phyloP scores from a whole-genome alignment of 148 eudicot species.

The Dianthus caryophyllus region DNA sequence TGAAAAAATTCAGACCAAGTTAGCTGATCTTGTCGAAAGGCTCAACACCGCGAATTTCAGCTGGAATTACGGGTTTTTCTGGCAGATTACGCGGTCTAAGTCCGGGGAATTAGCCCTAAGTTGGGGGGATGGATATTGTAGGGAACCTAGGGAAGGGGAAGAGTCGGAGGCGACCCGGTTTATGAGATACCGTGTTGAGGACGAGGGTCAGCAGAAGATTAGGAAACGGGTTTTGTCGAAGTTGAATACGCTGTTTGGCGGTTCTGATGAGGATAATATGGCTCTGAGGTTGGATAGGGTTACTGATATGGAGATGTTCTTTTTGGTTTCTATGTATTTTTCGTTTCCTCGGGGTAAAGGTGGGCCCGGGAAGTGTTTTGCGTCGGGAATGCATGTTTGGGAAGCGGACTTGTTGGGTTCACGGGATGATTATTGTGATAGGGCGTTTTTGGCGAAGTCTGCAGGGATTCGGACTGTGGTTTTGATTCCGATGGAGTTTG shows the following conservation, averaged over 20 bases:
- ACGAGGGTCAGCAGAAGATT: constrained; percentile 75
- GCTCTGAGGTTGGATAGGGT: constrained; percentile 75
- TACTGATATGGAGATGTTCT: constrained; percentile 85
- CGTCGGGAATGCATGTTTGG: constrained; percentile 63
- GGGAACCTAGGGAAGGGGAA: constrained; percentile 76
- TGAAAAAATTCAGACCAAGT: constrained; percentile 73
- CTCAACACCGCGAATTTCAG: constrained; percentile 55
- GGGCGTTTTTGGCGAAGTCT: constrained; percentile 61
- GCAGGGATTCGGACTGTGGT: constrained; percentile 76
- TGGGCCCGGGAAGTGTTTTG: constrained; percentile 68
- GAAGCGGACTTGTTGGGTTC: constrained; percentile 47
- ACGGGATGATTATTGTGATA: constrained; percentile 49
- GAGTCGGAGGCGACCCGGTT: constrained; percentile 47
- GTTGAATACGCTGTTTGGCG: constrained; percentile 63
- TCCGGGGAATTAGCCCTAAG: constrained; percentile 65
- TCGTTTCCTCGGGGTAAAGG: constrained; percentile 65
- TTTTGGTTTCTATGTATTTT: constrained; percentile 82
- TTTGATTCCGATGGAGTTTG: constrained; percentile 74
- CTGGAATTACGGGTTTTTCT: constrained; percentile 93
- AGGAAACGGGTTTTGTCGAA: constrained; percentile 82
- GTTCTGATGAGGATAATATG: constrained; percentile 70
- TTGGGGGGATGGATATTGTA: constrained; percentile 96
- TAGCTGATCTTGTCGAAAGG: constrained; percentile 78
- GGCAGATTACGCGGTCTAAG: constrained; percentile 73
- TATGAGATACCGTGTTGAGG: constrained; percentile 46